phyloP scores from a whole-genome alignment of 2,329 filamentous ascomycete species.

The Colletotrichum neosansevieriae region DNA sequence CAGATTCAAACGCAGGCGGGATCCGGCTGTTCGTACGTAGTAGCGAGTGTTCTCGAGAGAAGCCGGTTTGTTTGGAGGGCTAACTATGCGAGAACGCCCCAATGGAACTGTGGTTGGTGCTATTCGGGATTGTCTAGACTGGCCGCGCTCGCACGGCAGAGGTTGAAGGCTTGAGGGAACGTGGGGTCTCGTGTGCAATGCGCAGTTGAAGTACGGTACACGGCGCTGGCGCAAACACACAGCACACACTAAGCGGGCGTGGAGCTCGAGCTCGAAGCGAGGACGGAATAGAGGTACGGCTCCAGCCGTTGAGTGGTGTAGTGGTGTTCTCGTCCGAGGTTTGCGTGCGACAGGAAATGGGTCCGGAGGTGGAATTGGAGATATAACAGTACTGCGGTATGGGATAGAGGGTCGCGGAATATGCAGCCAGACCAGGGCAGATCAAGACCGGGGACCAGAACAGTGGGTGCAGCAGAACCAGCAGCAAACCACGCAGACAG shows the following conservation, averaged over 20 bases:
- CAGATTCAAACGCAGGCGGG: conserved; percentile 25
- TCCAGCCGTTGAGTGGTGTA: conserved; percentile 36
- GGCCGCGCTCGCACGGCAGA: conserved; percentile 31
- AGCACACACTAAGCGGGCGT: conserved; percentile 26
- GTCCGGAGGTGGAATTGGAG: conserved; percentile 32
- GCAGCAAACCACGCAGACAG: conserved; percentile 17
- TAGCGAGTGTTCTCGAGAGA: neutral
- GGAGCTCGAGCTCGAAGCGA: conserved; percentile 33
- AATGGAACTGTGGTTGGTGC: neutral
- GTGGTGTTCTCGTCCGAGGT: conserved; percentile 28
- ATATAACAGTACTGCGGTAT: conserved; percentile 38
- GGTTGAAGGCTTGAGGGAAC: conserved; percentile 14
- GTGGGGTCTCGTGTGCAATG: conserved; percentile 28
- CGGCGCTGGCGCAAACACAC: conserved; percentile 24
- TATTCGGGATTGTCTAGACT: conserved; percentile 5
- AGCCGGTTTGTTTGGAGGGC: conserved; percentile 13
- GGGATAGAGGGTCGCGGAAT: conserved; percentile 30
- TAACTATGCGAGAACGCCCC: conserved; percentile 27
- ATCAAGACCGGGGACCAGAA: conserved; percentile 33
- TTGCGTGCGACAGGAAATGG: conserved; percentile 28
- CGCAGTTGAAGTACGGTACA: conserved; percentile 30
- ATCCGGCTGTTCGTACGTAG: conserved; percentile 9
- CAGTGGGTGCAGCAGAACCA: conserved; percentile 27
- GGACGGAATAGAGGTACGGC: conserved; percentile 24
- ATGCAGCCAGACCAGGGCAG: conserved; percentile 39